Evolutionary conservation across 768 basidiomycete species (phyloP).

Genomic region (Russula brevipes): DNA sequence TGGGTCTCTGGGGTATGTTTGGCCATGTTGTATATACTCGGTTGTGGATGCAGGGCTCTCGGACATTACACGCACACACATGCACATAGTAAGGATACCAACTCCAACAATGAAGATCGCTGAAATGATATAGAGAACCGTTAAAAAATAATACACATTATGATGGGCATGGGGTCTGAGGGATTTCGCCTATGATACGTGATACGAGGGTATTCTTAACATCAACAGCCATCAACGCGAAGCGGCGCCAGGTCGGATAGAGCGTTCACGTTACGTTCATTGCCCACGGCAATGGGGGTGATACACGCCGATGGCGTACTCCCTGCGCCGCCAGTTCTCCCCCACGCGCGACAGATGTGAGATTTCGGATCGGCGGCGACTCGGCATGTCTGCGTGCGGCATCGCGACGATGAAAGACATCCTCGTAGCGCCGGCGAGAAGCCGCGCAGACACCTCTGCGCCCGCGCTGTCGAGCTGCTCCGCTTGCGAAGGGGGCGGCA

Average conservation of each 20-base stretch:
- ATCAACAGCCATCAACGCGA: background rate
- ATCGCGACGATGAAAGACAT: constrained; percentile 21
- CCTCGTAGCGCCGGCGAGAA: background rate
- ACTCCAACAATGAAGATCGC: too few species aligned
- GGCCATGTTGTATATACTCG: too few species aligned
- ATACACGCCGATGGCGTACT: constrained; percentile 20
- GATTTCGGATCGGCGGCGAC: constrained; percentile 3
- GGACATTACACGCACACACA: too few species aligned
- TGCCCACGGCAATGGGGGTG: constrained; percentile 11
- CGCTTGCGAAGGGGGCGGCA: background rate
- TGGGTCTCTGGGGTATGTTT: background rate
- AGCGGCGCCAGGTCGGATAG: background rate
- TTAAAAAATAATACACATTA: background rate
- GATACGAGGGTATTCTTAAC: background rate
- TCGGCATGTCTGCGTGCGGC: constrained; percentile 6
- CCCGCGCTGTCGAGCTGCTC: background rate
- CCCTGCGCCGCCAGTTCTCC: constrained; percentile 12
- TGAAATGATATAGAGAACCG: too few species aligned
- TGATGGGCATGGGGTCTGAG: background rate
- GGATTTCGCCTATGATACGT: background rate
- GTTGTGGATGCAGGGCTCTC: too few species aligned
- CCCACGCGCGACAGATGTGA: background rate
- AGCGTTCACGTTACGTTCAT: background rate
- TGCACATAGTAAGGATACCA: too few species aligned
- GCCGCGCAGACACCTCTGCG: background rate